Percentiles rank a stretch among this genome's conserved stretches.
phyloP scores from a whole-genome alignment of 2,329 filamentous ascomycete species.

The Emmonsia crescens region DNA sequence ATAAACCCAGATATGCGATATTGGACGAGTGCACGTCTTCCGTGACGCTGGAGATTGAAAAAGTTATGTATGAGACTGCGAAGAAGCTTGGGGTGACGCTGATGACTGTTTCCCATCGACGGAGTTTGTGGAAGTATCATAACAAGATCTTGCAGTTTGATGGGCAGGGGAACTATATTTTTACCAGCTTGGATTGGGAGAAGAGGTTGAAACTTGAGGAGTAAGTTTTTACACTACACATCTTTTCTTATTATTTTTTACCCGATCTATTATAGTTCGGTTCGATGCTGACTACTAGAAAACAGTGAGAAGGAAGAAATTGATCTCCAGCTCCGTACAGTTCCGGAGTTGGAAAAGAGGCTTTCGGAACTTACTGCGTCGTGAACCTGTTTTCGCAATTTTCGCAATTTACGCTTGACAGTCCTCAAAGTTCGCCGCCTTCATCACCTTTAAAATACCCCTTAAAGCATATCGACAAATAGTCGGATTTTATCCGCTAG shows the following conservation, averaged over 20 bases:
- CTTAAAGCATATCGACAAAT: neutral
- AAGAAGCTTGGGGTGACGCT: conserved; percentile 85
- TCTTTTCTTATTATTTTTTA: conserved; percentile 1
- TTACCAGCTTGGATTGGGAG: conserved; percentile 82
- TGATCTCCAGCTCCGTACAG: conserved; percentile 70
- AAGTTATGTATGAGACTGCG: conserved; percentile 93
- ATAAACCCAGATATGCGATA: conserved; percentile 85
- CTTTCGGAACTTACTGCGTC: conserved; percentile 62
- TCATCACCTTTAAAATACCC: neutral
- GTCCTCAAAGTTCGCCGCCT: too few relatives aligned
- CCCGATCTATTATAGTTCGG: neutral
- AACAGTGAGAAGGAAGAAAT: conserved; percentile 78
- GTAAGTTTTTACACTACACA: conserved; percentile 40
- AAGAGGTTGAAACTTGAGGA: conserved; percentile 77
- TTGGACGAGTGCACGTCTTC: conserved; percentile 92
- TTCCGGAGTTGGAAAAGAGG: conserved; percentile 78
- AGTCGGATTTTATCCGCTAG: neutral
- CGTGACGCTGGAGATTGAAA: conserved; percentile 90
- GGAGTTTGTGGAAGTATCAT: conserved; percentile 95
- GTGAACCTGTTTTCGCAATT: conserved; percentile 10
- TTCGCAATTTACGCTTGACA: neutral
- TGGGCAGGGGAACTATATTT: conserved; percentile 82
- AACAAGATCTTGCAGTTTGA: conserved; percentile 92
- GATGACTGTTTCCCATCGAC: conserved; percentile 89
- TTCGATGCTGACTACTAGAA: conserved; percentile 11